Conservation (phyloP, 2,329 filamentous ascomycete species). For the Exophiala mesophila region DNA sequence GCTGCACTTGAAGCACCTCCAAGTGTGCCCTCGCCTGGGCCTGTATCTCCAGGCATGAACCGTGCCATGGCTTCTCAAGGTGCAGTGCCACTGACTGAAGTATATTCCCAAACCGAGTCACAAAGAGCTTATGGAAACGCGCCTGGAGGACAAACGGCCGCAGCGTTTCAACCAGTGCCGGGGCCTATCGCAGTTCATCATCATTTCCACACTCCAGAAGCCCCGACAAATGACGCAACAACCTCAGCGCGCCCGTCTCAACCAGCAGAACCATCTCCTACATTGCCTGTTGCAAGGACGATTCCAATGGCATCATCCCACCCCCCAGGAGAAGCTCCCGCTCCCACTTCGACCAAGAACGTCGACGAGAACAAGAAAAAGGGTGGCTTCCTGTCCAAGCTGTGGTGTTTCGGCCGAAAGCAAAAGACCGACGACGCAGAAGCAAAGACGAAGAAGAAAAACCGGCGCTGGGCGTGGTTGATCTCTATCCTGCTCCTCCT, state of each 20-base stretch:
- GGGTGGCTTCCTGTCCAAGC: conserved; percentile 7
- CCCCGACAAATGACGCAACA: too few species aligned
- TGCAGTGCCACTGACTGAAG: conserved; percentile 56
- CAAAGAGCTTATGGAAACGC: background rate
- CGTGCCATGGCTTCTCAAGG: conserved; percentile 60
- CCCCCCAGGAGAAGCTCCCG: conserved; percentile 9
- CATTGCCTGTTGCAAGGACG: too few species aligned
- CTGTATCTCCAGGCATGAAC: conserved; percentile 58
- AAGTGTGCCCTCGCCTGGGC: conserved; percentile 52
- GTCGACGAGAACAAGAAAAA: conserved; percentile 60
- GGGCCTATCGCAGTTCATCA: too few species aligned
- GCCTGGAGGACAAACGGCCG: background rate
- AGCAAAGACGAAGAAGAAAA: conserved; percentile 41
- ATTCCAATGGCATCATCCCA: conserved; percentile 28
- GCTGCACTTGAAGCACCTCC: conserved; percentile 7
- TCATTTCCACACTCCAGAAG: too few species aligned
- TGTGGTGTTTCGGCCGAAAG: conserved; percentile 10
- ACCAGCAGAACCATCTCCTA: too few species aligned
- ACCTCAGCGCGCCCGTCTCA: too few species aligned
- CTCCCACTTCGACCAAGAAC: conserved; percentile 22
- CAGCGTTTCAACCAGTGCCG: too few species aligned
- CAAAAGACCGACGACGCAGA: conserved; percentile 1
- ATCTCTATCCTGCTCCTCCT: conserved; percentile 53
- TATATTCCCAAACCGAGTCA: conserved; percentile 39
- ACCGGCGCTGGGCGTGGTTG: conserved; percentile 43